These are phyloP conservation scores for Hyaloscypha variabilis DNA, from an alignment of 495 filamentous ascomycete species.

Conservation along the genomic window DNA sequence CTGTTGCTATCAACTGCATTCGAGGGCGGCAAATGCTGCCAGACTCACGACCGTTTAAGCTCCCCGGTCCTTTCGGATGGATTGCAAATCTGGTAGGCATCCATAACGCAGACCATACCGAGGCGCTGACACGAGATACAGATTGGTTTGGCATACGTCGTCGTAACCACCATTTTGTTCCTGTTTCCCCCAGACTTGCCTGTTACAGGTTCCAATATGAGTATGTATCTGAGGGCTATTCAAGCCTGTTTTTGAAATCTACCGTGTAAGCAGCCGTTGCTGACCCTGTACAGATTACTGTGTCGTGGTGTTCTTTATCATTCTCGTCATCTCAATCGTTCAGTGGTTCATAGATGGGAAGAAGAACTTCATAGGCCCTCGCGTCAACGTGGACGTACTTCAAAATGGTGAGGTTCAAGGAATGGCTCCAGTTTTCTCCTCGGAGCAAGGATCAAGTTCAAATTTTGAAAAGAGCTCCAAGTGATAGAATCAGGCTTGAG, in stretches of 20 bases:
- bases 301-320: conserved; percentile 69
- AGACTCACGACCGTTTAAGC: conserved; percentile 58
- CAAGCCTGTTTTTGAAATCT: no score
- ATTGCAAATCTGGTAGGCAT: conserved; percentile 55
- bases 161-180: conserved; percentile 73
- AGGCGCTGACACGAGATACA: conserved; percentile 27
- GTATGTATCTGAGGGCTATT: no score
- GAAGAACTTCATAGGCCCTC: conserved; percentile 70
- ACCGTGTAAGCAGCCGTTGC: neutral
- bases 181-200: conserved; percentile 73
- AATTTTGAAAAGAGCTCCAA: neutral
- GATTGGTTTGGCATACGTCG: conserved; percentile 67
- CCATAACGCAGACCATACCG: neutral
- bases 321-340: conserved; percentile 63
- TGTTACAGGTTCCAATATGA: conserved; percentile 73
- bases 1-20: conserved; percentile 66
- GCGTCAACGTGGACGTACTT: conserved; percentile 50
- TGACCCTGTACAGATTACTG: conserved; percentile 56
- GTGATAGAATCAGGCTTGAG: no score
- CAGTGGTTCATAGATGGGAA: conserved; percentile 76
- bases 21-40: conserved; percentile 68
- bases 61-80: conserved; percentile 63
- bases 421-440: conserved; percentile 23
- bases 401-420: conserved; percentile 36
- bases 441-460: neutral